Evolutionary conservation across 2,329 filamentous ascomycete genomes (phyloP).

Genomic region (Penicillium sp.): DNA sequence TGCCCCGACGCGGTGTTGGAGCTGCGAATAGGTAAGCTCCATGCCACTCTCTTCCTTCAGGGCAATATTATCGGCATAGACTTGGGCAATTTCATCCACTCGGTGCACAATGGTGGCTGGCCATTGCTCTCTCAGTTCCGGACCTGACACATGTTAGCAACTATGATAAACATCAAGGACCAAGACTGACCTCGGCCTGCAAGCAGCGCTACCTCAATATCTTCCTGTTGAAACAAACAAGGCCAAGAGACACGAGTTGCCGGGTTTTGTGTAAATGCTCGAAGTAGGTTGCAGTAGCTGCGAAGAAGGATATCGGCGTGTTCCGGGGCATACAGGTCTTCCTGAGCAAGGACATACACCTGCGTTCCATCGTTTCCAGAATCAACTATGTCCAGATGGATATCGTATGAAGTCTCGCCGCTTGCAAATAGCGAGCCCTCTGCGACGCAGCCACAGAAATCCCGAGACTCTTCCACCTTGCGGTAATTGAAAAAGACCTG

Average conservation of each 20-base stretch:
- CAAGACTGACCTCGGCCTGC: slow-evolving; percentile 16
- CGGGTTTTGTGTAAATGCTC: slow-evolving; percentile 16
- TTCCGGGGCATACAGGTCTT: slow-evolving; percentile 28
- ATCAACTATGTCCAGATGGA: slow-evolving; percentile 40
- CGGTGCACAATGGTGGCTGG: slow-evolving; percentile 34
- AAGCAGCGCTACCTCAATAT: slow-evolving; percentile 14
- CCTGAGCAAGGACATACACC: slow-evolving; percentile 29
- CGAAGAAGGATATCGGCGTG: slow-evolving; percentile 23
- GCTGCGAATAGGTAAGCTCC: slow-evolving; percentile 36
- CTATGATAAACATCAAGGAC: neutral
- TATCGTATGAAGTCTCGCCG: slow-evolving; percentile 31
- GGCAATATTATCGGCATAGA: slow-evolving; percentile 20
- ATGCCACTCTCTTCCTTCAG: slow-evolving; percentile 26
- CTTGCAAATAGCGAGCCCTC: slow-evolving; percentile 11
- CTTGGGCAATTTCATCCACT: slow-evolving; percentile 33
- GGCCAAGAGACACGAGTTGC: slow-evolving; percentile 20
- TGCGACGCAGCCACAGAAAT: slow-evolving; percentile 15
- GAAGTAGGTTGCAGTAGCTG: slow-evolving; percentile 16
- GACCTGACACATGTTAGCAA: slow-evolving; percentile 14
- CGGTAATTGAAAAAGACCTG: slow-evolving; percentile 50
- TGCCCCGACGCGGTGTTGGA: slow-evolving; percentile 31
- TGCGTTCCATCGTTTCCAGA: slow-evolving; percentile 15
- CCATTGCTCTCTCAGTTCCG: slow-evolving; percentile 27
- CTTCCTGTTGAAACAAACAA: slow-evolving; percentile 7
- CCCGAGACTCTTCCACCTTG: slow-evolving; percentile 27